These are phyloP conservation scores for Clarkia xantiana DNA, from an alignment of 345 rosid species.

Conservation along the genomic window DNA sequence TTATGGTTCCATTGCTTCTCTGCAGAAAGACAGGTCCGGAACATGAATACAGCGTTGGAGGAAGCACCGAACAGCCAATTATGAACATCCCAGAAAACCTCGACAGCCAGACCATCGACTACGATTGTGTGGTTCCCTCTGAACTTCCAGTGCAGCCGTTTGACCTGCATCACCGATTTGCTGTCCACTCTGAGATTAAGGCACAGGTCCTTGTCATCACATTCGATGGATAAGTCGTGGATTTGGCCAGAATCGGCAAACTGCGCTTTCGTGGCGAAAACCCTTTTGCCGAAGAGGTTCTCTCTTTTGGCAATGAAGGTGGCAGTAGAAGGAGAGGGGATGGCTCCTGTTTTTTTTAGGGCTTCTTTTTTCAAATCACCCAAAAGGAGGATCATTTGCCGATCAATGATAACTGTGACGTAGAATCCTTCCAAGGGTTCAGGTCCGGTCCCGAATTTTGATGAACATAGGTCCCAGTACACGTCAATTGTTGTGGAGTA, in stretches of 20 bases:
- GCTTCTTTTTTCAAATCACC: conserved; percentile 96
- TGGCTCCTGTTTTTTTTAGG: conserved; percentile 47
- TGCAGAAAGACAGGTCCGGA: conserved; percentile 32
- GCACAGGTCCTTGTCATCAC: conserved; percentile 49
- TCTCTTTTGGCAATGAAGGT: conserved; percentile 62
- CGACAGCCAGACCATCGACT: conserved; percentile 63
- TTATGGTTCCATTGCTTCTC: conserved; percentile 49
- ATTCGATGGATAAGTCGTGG: conserved; percentile 61
- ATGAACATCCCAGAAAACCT: conserved; percentile 90
- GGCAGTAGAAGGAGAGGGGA: conserved; percentile 26
- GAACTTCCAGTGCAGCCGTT: conserved; percentile 73
- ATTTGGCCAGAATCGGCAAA: conserved; percentile 48
- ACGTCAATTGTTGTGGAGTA: conserved; percentile 51
- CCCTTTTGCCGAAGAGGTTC: conserved; percentile 66
- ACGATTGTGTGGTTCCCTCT: conserved; percentile 66
- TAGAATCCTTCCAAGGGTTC: conserved; percentile 82
- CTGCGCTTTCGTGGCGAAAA: conserved; percentile 52
- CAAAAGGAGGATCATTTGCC: conserved; percentile 63
- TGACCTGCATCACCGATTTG: conserved; percentile 67
- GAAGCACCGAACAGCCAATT: conserved; percentile 74
- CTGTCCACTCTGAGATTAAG: conserved; percentile 62
- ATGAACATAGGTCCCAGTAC: conserved; percentile 77
- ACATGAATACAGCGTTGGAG: conserved; percentile 85
- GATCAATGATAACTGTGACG: conserved; percentile 55
- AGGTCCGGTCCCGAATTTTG: conserved; percentile 77